Conservation (phyloP, 2,329 filamentous ascomycete genomes). For the Beauveria varroae region DNA sequence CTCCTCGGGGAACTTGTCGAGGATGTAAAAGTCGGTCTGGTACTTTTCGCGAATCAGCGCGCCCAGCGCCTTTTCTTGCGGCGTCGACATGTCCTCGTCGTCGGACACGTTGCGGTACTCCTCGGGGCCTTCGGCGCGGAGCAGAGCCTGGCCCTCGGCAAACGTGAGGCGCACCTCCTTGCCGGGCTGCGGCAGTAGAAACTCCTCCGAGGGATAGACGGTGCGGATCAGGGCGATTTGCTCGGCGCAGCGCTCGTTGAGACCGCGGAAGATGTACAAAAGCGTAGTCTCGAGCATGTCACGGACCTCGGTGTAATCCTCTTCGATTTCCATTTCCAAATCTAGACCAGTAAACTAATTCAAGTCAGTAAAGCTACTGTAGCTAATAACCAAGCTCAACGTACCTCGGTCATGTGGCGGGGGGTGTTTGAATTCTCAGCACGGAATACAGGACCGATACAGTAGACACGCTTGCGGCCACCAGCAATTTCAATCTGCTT, state of each 20-base stretch:
- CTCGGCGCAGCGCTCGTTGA: constrained; percentile 55
- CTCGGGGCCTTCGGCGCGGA: constrained; percentile 63
- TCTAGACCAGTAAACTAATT: constrained; percentile 72
- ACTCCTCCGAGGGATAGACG: constrained; percentile 69
- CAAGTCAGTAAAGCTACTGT: background rate
- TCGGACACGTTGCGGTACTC: constrained; percentile 63
- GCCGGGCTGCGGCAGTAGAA: constrained; percentile 66
- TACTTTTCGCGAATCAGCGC: constrained; percentile 80
- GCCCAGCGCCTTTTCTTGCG: constrained; percentile 84
- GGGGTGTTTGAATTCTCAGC: constrained; percentile 83
- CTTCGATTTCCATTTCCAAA: constrained; percentile 82
- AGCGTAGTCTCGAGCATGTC: constrained; percentile 66
- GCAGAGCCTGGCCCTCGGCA: constrained; percentile 67
- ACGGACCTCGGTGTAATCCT: constrained; percentile 69
- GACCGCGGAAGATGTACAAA: constrained; percentile 70
- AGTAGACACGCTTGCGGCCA: constrained; percentile 68
- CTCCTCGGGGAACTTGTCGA: constrained; percentile 90
- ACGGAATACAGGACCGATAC: constrained; percentile 74
- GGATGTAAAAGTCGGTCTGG: constrained; percentile 90
- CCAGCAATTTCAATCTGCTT: constrained; percentile 82
- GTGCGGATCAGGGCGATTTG: constrained; percentile 66
- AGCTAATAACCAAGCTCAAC: background rate
- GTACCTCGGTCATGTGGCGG: constrained; percentile 71
- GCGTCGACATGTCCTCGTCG: constrained; percentile 72
- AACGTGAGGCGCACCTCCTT: constrained; percentile 73